Base-by-base conservation (phyloP, 2,329 filamentous ascomycete genomes). In the Sarocladium kiliense region DNA sequence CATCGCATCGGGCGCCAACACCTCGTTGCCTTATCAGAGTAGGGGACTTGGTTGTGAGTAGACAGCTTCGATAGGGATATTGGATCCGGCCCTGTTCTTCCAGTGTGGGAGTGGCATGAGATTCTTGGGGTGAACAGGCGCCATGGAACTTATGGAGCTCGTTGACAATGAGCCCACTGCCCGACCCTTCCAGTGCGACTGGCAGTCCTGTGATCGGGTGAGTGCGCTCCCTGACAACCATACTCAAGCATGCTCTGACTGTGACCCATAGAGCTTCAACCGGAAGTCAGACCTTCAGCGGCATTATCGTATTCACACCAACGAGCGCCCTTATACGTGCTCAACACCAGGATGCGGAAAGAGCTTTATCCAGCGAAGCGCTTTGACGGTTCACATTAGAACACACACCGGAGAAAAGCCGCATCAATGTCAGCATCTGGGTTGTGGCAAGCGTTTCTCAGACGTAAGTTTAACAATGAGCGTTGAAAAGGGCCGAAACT, bases 361-460 rank as follows among this genome's bases (percentile, higher is more conserved):
- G 71, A 84, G 82, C 68, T 88, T 88, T 67, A 88, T 88, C 60
- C 85, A 88, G 64, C 75, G 84, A 58, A 88, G 85, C 67, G 85
- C 85, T 37, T 69, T 88, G 61, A 88, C 84, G 2, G 85, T 88
- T 39, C 86, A 89, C 66, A 85, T 85, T 56, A 80, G 86, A 59
- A 88, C 84, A 12, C 86, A 88, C 60, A 88, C 84, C 1, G 84
- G 85, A 56, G 86, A 88, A 72, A 89, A 88, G 68, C 86, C 86
- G 57, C 84, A 88, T 61, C 78, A 83, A 62, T 89, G 86, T 63
- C 78, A 84, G 64, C 80, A 86, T 60, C 70, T 79, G 25, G 84
- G 81, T 19, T 88, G 85, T 63, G 82, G 80, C 44, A 88, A 88
- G 71, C 76, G 82, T 39, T 88, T 88, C 64, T 87, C 85, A 55